Base-by-base conservation (phyloP, 306 rosid genomes). In the Lotus japonicus region DNA sequence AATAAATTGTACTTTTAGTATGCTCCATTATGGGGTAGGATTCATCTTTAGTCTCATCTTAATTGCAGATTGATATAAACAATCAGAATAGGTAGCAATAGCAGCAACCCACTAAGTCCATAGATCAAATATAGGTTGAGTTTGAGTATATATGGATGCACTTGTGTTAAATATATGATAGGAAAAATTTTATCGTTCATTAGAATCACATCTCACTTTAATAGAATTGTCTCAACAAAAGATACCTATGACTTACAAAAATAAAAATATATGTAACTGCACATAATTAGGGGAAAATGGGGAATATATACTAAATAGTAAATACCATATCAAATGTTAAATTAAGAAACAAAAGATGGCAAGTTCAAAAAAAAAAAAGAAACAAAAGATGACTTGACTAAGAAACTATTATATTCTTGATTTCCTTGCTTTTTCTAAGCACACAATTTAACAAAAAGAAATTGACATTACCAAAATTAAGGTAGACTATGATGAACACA, bases 401-500 rank as follows among this genome's bases (percentile, higher is more conserved):
- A 49, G 11, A 36, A 31, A 66, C 23, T 66, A 28, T 67, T 15
- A 65, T 16, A 48, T 10, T 18, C 38, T 15, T 64, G 5, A 42
- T 19, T 23, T 9, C 12, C 10, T 66, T 66, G 26, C 26, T 50
- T 18, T 7, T 14, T 38, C 7, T 28, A 26, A 23, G 65, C 1
- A 12, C 74, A 69, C 54, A 16, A 9, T 46, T 17, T 26, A 58
- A 59, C 68, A 7, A 71, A 58, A 16, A 55, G 26, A 46, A 54
- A 64, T 35, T 73, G 35, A 11, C 42, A 45, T 57, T 19, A 14
- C 53, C 50, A 56, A 10, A 58, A 58, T 28, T 14, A 49, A 44
- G 70, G 79, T 58, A 64, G 78, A 64, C 0, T 62, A 86, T 65
- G 72, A 86, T 78, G 81, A 81, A 64, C 13, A 49, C 23, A 9